Evolutionary conservation across 495 filamentous ascomycete genomes (phyloP).

Genomic region (Aspergillus ellipticus): DNA sequence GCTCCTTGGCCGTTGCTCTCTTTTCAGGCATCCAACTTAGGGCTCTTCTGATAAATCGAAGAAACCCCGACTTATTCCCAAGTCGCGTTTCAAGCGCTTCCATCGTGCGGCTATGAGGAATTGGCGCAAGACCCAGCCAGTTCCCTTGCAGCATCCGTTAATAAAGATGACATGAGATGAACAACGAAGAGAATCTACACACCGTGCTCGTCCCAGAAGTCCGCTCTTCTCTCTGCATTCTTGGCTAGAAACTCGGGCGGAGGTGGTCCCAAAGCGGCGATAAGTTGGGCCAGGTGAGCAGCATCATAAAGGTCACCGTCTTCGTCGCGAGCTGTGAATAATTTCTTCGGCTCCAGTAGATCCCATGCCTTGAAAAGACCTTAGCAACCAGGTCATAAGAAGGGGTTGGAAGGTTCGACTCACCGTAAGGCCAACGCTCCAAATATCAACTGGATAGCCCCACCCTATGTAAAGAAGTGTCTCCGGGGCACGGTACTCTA

Average conservation of each 20-base stretch:
- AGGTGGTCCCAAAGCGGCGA: constrained; percentile 41
- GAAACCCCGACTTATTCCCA: constrained; percentile 31
- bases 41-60: constrained; percentile 30
- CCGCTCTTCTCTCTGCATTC: constrained; percentile 21
- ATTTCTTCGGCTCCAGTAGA: constrained; percentile 35
- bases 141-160: constrained; percentile 5
- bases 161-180: not conserved
- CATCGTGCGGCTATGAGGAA: constrained; percentile 21
- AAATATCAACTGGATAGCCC: constrained; percentile 46
- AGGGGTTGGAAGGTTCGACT: no score
- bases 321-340: constrained; percentile 36
- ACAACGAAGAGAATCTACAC: no score
- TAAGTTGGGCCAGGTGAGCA: constrained; percentile 39
- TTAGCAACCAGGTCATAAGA: no score
- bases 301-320: constrained; percentile 34
- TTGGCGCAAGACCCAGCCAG: constrained; percentile 26
- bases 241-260: constrained; percentile 31
- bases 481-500: constrained; percentile 41
- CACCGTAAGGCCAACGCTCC: constrained; percentile 49
- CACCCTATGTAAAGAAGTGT: constrained; percentile 32
- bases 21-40: constrained; percentile 36
- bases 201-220: constrained; percentile 27
- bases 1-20: constrained; percentile 34
- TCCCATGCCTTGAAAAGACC: constrained; percentile 53
- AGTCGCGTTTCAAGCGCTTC: constrained; percentile 21